Percentiles rank a stretch among this genome's conserved stretches.
These are phyloP conservation scores for Penicillium argentinense DNA, from an alignment of 495 filamentous ascomycete species.

Conservation along the genomic window DNA sequence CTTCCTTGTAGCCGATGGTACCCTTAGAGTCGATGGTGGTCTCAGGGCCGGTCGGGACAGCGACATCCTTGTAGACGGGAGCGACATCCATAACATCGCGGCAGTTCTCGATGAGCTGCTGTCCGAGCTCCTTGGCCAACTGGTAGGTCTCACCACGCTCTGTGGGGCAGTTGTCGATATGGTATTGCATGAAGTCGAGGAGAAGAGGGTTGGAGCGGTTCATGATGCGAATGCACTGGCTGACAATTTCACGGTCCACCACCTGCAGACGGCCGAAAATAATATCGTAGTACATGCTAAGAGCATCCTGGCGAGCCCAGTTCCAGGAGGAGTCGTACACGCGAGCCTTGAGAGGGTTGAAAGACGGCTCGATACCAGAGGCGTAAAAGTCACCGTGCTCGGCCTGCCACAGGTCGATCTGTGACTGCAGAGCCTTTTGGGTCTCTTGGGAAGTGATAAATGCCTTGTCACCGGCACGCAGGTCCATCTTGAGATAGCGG, in stretches of 20 bases:
- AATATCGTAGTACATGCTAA: conserved; percentile 99
- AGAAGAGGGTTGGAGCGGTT: conserved; percentile 95
- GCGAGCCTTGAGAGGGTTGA: conserved; percentile 89
- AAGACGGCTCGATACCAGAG: conserved; percentile 87
- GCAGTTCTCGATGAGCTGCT: conserved; percentile 96
- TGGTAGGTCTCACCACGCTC: conserved; percentile 96
- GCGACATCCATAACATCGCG: conserved; percentile 80
- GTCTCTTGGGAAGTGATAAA: conserved; percentile 80
- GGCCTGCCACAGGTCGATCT: conserved; percentile 89
- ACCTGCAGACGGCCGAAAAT: conserved; percentile 93
- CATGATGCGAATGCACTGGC: conserved; percentile 98
- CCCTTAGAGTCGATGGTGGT: conserved; percentile 87
- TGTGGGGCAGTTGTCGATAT: conserved; percentile 98
- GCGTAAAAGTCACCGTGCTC: conserved; percentile 98
- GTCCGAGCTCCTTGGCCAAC: conserved; percentile 92
- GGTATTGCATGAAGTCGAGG: conserved; percentile 99
- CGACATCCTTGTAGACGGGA: conserved; percentile 94
- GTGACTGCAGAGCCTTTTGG: conserved; percentile 80
- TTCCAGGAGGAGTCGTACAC: conserved; percentile 99
- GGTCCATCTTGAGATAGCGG: conserved; percentile 94
- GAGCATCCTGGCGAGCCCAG: conserved; percentile 95
- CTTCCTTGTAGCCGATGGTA: conserved; percentile 85
- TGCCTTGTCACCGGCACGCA: conserved; percentile 92
- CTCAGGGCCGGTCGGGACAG: conserved; percentile 84
- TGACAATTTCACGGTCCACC: conserved; percentile 97